phyloP scores from a whole-genome alignment of 164 flowering plant species.

The Vitis cinerea region DNA sequence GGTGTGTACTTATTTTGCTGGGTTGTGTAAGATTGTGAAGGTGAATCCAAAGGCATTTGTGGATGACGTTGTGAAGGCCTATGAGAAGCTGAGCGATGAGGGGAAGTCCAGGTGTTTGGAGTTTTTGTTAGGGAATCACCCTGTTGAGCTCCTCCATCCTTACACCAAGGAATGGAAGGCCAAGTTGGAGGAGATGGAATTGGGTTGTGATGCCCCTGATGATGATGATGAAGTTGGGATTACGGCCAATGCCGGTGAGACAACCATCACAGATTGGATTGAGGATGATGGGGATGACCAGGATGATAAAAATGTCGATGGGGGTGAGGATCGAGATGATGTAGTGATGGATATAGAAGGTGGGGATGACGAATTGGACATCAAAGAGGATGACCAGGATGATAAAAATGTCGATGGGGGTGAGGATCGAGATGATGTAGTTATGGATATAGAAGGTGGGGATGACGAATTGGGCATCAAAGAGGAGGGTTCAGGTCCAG shows the following conservation, averaged over 20 bases:
- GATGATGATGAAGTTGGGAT: conserved; percentile 45
- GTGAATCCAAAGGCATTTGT: conserved; percentile 82
- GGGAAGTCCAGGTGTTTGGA: conserved; percentile 72
- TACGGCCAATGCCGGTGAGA: conserved; percentile 13
- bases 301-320: conserved; percentile 21
- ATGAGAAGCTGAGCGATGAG: conserved; percentile 84
- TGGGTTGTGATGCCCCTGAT: conserved; percentile 94
- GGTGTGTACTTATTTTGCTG: conserved; percentile 78
- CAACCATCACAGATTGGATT: conserved; percentile 58
- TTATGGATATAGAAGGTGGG: background rate
- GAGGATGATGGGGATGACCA: conserved; percentile 59
- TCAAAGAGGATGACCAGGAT: conserved; percentile 23
- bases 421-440: conserved; percentile 29
- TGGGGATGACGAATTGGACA: conserved; percentile 23
- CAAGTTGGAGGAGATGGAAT: conserved; percentile 85
- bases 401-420: conserved; percentile 29
- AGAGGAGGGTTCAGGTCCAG: conserved; percentile 35
- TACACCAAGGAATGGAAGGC: conserved; percentile 95
- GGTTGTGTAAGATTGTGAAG: conserved; percentile 89
- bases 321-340: conserved; percentile 32
- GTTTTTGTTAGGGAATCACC: conserved; percentile 82
- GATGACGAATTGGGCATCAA: conserved; percentile 34
- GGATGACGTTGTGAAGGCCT: conserved; percentile 94
- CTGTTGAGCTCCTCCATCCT: conserved; percentile 74
- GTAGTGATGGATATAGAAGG: background rate